A percentile compares a stretch with the other conserved stretches of the same genome.
phyloP scores from a whole-genome alignment of 768 basidiomycete species.

The Psilocybe azurescens region DNA sequence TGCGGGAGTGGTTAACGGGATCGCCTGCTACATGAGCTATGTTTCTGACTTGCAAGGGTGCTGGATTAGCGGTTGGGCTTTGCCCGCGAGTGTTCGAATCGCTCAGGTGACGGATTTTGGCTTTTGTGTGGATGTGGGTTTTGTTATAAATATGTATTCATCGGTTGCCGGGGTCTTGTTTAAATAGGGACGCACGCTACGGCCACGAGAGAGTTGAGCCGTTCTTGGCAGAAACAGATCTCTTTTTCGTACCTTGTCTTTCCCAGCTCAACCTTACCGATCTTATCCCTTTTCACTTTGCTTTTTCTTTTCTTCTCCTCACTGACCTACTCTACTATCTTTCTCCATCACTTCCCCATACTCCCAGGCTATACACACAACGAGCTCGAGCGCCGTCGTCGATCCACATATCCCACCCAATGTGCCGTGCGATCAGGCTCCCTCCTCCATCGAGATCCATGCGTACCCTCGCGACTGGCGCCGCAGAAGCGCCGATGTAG shows the following conservation, averaged over 20 bases:
- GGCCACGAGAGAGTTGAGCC: constrained; percentile 43
- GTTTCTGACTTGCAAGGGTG: not conserved
- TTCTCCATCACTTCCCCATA: no score
- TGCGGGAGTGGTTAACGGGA: constrained; percentile 96
- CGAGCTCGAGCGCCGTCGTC: not conserved
- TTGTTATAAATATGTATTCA: not conserved
- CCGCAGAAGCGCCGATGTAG: constrained; percentile 87
- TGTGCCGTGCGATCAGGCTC: constrained; percentile 4
- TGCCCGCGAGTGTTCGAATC: constrained; percentile 36
- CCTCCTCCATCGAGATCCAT: not conserved
- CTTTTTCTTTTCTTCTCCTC: no score
- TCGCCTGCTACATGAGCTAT: constrained; percentile 63
- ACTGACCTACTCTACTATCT: no score
- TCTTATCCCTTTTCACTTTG: constrained; percentile 31
- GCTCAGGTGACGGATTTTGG: constrained; percentile 33
- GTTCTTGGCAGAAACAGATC: constrained; percentile 34
- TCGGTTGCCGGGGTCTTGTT: constrained; percentile 20
- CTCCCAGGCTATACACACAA: no score
- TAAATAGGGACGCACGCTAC: constrained; percentile 42
- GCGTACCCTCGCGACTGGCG: constrained; percentile 29
- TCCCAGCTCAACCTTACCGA: not conserved
- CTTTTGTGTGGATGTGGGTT: not conserved
- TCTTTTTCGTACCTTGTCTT: not conserved
- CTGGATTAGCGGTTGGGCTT: constrained; percentile 28
- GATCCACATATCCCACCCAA: constrained; percentile 10